phyloP scores from a whole-genome alignment of 2,329 filamentous ascomycete species.

The Verticillium dahliae region DNA sequence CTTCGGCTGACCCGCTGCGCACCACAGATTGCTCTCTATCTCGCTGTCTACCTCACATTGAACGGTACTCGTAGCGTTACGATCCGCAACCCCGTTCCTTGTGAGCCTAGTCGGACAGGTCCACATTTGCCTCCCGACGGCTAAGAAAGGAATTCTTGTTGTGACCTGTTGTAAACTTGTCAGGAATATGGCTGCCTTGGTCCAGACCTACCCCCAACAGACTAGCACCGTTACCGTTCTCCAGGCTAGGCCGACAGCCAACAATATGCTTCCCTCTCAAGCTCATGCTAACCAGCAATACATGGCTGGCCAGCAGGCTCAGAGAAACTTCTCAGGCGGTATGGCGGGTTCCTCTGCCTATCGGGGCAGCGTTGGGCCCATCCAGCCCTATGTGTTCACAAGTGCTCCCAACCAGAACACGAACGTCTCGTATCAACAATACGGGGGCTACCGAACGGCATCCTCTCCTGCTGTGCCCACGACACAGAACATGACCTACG shows the following conservation, averaged over 20 bases:
- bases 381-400: constrained; percentile 73
- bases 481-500: constrained; percentile 29
- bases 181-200: constrained; percentile 72
- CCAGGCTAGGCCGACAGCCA: constrained; percentile 63
- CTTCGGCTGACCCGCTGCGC: neutral
- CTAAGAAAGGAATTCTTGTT: neutral
- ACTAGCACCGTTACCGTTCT: constrained; percentile 68
- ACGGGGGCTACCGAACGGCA: constrained; percentile 38
- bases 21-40: neutral
- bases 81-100: neutral
- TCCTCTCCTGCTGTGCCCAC: constrained; percentile 37
- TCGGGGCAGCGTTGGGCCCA: constrained; percentile 49
- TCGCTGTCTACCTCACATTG: neutral
- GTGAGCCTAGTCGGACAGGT: neutral
- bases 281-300: constrained; percentile 46
- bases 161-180: neutral
- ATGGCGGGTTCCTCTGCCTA: constrained; percentile 45
- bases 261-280: constrained; percentile 49
- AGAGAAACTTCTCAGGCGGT: constrained; percentile 40
- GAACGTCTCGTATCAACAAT: constrained; percentile 43
- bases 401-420: constrained; percentile 60
- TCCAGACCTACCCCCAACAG: constrained; percentile 75
- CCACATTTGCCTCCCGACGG: neutral
- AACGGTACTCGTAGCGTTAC: neutral
- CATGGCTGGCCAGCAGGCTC: constrained; percentile 31